These are phyloP conservation scores for Penicillium lagena DNA, from an alignment of 495 filamentous ascomycete species.

Conservation along the genomic window DNA sequence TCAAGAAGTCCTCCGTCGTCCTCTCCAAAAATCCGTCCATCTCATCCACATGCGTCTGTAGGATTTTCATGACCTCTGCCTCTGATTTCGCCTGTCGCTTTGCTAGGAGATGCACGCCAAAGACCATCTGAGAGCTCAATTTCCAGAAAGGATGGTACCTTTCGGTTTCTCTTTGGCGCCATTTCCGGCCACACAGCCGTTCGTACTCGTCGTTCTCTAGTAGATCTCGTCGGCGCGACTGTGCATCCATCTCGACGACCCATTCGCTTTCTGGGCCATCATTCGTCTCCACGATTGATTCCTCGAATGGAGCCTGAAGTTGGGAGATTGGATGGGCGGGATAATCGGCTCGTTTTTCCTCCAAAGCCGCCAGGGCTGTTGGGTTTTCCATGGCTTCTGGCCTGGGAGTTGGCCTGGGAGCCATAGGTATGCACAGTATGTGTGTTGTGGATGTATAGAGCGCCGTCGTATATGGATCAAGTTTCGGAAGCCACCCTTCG, in stretches of 20 bases:
- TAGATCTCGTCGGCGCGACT: slow-evolving; percentile 59
- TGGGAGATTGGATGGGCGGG: slow-evolving; percentile 73
- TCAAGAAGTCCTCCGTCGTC: slow-evolving; percentile 76
- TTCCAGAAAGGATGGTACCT: slow-evolving; percentile 83
- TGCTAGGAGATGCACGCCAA: slow-evolving; percentile 85
- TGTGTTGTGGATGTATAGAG: too few species aligned
- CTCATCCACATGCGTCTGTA: slow-evolving; percentile 89
- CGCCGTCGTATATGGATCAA: too few species aligned
- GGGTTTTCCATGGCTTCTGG: too few species aligned
- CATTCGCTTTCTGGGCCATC: slow-evolving; percentile 41
- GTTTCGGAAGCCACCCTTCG: neutral
- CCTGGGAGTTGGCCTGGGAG: too few species aligned
- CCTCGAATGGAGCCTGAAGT: slow-evolving; percentile 89
- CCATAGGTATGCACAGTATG: too few species aligned
- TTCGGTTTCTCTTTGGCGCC: slow-evolving; percentile 62
- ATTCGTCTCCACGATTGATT: slow-evolving; percentile 72
- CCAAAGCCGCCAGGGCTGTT: too few species aligned
- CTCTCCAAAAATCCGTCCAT: slow-evolving; percentile 84
- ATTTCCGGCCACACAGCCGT: slow-evolving; percentile 60
- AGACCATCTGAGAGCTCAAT: slow-evolving; percentile 85
- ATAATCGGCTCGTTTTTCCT: slow-evolving; percentile 13
- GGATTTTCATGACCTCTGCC: slow-evolving; percentile 76
- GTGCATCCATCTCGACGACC: slow-evolving; percentile 55
- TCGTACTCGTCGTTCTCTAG: slow-evolving; percentile 60
- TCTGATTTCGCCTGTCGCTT: slow-evolving; percentile 84